These are phyloP conservation scores for Saksenaea oblongispora DNA, from an alignment of 371 early-diverging fungal species.

Conservation along the genomic window DNA sequence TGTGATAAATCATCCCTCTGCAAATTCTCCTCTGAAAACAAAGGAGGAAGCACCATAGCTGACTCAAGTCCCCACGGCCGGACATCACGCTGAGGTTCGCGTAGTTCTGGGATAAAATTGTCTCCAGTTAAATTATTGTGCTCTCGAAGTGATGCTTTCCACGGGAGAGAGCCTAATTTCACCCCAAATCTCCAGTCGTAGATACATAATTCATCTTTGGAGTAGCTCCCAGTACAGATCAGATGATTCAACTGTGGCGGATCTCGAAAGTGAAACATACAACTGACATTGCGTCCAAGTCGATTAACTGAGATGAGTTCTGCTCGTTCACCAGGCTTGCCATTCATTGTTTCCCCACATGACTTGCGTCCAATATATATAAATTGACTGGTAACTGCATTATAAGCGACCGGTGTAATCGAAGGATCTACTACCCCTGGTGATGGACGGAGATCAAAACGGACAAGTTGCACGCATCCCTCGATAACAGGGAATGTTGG, in stretches of 20 bases:
- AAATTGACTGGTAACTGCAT: conserved; percentile 6
- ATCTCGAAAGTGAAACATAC: conserved; percentile 36
- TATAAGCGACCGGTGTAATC: conserved; percentile 20
- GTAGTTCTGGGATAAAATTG: neutral
- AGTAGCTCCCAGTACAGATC: conserved; percentile 30
- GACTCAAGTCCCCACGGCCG: conserved; percentile 28
- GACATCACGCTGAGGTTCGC: neutral
- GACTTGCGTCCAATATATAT: neutral
- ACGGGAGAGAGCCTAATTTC: neutral
- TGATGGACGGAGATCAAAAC: conserved; percentile 22
- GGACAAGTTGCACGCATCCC: conserved; percentile 23
- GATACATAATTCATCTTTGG: conserved; percentile 28
- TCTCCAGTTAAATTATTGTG: neutral
- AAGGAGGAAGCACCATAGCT: conserved; percentile 15
- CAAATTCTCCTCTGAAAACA: neutral
- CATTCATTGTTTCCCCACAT: neutral
- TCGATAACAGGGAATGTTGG: conserved; percentile 19
- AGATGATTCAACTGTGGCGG: conserved; percentile 33
- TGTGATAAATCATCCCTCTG: conserved; percentile 2
- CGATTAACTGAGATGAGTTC: conserved; percentile 10
- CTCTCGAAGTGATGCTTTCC: neutral
- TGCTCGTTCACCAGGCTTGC: neutral
- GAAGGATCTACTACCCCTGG: conserved; percentile 25
- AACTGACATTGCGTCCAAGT: conserved; percentile 25
- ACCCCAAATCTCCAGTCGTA: conserved; percentile 35